Conservation (phyloP, 768 basidiomycete species). For the Asterophora lycoperdoides region DNA sequence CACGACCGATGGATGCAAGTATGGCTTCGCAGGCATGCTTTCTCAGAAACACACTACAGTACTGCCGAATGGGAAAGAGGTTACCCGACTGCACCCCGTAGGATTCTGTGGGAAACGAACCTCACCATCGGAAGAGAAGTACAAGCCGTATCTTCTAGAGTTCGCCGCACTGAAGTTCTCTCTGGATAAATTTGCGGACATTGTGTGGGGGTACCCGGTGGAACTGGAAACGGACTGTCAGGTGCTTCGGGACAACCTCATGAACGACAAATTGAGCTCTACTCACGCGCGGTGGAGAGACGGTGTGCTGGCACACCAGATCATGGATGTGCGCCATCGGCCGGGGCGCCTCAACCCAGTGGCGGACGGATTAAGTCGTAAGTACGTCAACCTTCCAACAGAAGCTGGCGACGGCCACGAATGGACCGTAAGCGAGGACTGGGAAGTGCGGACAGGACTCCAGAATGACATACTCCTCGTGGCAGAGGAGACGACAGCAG, state of each 20-base stretch:
- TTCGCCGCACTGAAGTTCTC: too few relatives aligned
- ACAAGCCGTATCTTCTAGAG: too few relatives aligned
- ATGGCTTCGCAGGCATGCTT: constrained; percentile 18
- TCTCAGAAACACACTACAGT: too few relatives aligned
- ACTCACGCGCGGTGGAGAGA: neutral
- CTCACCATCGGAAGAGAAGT: too few relatives aligned
- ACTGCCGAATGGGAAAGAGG: constrained; percentile 3
- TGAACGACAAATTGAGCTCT: neutral
- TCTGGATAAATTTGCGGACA: constrained; percentile 26
- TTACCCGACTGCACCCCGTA: constrained; percentile 21
- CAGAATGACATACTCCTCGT: too few relatives aligned
- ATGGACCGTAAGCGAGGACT: too few relatives aligned
- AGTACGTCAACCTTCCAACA: constrained; percentile 6
- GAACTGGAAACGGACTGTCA: constrained; percentile 32
- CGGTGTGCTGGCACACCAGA: constrained; percentile 13
- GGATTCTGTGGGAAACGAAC: constrained; percentile 27
- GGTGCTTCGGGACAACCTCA: constrained; percentile 26
- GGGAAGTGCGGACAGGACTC: too few relatives aligned
- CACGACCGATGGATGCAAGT: constrained; percentile 1
- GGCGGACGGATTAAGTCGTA: constrained; percentile 22
- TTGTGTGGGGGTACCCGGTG: constrained; percentile 23
- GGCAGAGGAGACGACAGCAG: neutral
- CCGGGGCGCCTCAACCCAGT: too few relatives aligned
- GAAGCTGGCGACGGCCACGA: constrained; percentile 17
- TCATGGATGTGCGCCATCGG: constrained; percentile 21